Evolutionary conservation across 129 eudicot species (phyloP).

Genomic region (Chrysanthemum lavandulifolium): DNA sequence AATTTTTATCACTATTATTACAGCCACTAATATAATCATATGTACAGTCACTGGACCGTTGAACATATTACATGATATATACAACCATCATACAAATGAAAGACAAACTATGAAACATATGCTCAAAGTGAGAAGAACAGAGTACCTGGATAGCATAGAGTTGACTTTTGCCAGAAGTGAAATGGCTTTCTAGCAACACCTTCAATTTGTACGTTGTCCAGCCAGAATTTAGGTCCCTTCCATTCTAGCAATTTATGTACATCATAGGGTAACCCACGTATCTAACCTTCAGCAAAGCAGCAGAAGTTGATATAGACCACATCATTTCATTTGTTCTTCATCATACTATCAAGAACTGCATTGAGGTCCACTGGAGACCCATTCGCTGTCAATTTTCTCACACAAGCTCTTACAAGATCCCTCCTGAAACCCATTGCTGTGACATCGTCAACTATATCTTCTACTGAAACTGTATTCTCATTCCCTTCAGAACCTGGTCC

Average conservation of each 20-base stretch:
- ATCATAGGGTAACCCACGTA: neutral
- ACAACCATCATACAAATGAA: conserved; percentile 19
- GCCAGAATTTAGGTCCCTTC: too few species aligned
- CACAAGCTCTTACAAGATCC: conserved; percentile 35
- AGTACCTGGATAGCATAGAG: too few species aligned
- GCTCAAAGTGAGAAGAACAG: too few species aligned
- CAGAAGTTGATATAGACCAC: neutral
- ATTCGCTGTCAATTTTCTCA: conserved; percentile 26
- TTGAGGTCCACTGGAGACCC: conserved; percentile 37
- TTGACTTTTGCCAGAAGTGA: too few species aligned
- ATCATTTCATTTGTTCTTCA: conserved; percentile 28
- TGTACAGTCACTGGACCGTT: conserved; percentile 15
- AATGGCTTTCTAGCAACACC: too few species aligned
- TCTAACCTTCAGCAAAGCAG: neutral
- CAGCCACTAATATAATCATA: conserved; percentile 20
- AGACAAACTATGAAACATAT: conserved; percentile 7
- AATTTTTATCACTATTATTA: neutral
- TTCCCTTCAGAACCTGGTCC: conserved; percentile 15
- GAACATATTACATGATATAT: conserved; percentile 24
- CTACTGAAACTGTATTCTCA: conserved; percentile 20
- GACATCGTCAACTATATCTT: conserved; percentile 28
- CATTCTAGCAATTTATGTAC: conserved; percentile 7
- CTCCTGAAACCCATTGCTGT: conserved; percentile 37
- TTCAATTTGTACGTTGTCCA: too few species aligned
- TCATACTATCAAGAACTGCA: conserved; percentile 36